These are phyloP conservation scores for Yarrowia hollandica DNA, from an alignment of 805 yeast genomes.

Conservation along the genomic window DNA sequence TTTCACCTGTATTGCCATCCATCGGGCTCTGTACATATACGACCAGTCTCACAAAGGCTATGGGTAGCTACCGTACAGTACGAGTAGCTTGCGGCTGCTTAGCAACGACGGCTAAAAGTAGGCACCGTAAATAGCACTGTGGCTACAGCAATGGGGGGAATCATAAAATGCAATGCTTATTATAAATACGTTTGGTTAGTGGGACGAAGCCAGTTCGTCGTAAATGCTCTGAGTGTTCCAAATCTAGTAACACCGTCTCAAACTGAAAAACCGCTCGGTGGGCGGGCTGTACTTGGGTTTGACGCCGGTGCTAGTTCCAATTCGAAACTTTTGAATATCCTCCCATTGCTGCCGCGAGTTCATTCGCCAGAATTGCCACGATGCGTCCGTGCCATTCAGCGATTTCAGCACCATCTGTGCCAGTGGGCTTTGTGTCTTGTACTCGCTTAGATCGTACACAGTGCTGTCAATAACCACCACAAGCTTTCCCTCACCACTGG, in stretches of 20 bases:
- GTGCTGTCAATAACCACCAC: conserved; percentile 7
- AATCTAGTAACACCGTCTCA: not conserved
- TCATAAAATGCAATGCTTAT: conserved; percentile 7
- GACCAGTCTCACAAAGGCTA: too few species aligned
- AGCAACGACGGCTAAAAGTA: too few species aligned
- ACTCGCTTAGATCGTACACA: conserved; percentile 10
- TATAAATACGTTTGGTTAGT: conserved; percentile 18
- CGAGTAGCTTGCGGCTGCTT: too few species aligned
- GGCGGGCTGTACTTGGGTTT: conserved; percentile 20
- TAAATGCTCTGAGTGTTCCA: not conserved
- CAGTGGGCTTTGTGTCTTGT: not conserved
- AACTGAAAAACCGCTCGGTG: not conserved
- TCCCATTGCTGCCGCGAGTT: conserved; percentile 10
- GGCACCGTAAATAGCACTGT: too few species aligned
- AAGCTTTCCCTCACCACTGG: not conserved
- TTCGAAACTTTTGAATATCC: conserved; percentile 2
- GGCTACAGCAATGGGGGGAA: too few species aligned
- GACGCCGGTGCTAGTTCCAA: not conserved
- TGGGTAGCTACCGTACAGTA: too few species aligned
- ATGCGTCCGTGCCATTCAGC: conserved; percentile 13
- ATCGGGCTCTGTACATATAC: too few species aligned
- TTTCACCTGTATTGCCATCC: not conserved
- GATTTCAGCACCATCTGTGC: not conserved
- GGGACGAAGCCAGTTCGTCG: conserved; percentile 1
- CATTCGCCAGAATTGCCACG: conserved; percentile 28